Evolutionary conservation across 805 yeast species (phyloP), one percentile per base, ranked within the genome.

Genomic region (Torulaspora maleeae): DNA sequence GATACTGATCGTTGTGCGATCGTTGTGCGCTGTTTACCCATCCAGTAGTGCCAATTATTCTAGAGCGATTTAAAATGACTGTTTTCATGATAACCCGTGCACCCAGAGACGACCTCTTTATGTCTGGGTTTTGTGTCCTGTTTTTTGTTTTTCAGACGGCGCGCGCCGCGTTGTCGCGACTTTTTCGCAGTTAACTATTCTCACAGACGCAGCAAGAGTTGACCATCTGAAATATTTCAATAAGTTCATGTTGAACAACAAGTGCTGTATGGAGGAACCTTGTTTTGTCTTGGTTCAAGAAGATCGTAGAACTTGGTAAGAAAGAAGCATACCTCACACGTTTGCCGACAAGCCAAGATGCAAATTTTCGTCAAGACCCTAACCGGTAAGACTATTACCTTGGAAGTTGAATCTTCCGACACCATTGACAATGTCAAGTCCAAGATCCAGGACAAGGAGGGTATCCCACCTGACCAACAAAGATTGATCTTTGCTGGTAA

Each of bases 311-410:
- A 45, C 57, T 60, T 64, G 68, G 66, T 59, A 51, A 61, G 69
- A 67, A 64, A 63, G 69, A 66, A 66, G 70, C 70, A 66, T 51
- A 45, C 38, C 36, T 39, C 38, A 38, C 15, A 28, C 36, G 47
- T 47, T 68, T 73, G 78, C 77, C 69, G 78, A 73, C 78, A 68
- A 72, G 56, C 71, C 74, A 69, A 66, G 70, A 85, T 86, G 95
- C 95, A 86, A 80, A 90, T 91, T 80, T 93, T 93, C 79, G 98
- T 93, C 77, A 93, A 91, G 80, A 91, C 99, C 79, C 83, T 93
- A 73, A 90, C 98, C 66, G 98, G 98, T 79, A 91, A 91, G 88
- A 84, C 98, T 71, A 91, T 93, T 78, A 90, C 97, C 70, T 82
- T 90, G 59, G 97, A 90, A 78, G 97, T 89, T 60, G 96, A 90